phyloP scores from a whole-genome alignment of 139 green algal species.

The Nannochloris sp. region DNA sequence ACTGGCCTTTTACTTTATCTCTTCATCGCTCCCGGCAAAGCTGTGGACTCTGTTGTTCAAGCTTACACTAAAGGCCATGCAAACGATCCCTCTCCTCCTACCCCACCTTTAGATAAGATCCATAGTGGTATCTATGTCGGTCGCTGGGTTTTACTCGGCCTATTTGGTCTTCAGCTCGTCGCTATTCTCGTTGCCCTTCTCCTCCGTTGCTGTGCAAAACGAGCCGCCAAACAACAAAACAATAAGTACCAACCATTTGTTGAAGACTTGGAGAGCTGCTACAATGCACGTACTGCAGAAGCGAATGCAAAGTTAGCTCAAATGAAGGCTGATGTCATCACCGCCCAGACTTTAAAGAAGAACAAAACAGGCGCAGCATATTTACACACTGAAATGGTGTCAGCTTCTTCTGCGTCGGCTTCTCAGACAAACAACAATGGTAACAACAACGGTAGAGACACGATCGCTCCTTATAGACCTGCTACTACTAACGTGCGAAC shows the following conservation, averaged over 20 bases:
- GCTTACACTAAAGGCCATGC: background rate
- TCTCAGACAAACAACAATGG: too few relatives aligned
- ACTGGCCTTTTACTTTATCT: constrained; percentile 20
- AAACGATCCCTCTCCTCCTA: too few relatives aligned
- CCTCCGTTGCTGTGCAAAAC: background rate
- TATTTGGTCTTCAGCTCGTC: constrained; percentile 14
- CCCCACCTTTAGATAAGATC: background rate
- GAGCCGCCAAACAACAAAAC: background rate
- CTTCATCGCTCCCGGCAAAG: constrained; percentile 19
- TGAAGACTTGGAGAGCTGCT: background rate
- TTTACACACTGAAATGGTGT: too few relatives aligned
- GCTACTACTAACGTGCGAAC: too few relatives aligned
- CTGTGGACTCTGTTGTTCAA: background rate
- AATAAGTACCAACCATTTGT: constrained; percentile 13
- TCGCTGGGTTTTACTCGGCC: constrained; percentile 25
- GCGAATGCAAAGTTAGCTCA: too few relatives aligned
- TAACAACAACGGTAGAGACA: too few relatives aligned
- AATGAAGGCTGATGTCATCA: too few relatives aligned
- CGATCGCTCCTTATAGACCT: too few relatives aligned
- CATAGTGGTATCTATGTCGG: constrained; percentile 6
- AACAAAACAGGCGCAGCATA: too few relatives aligned
- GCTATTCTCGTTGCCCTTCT: constrained; percentile 9
- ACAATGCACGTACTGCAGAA: background rate
- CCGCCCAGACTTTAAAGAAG: too few relatives aligned
- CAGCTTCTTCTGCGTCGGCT: too few relatives aligned